A percentile compares a stretch with the other conserved stretches of the same genome.
Conservation (phyloP, 1,284 basidiomycete species). For the Fomitopsis pinicola region DNA sequence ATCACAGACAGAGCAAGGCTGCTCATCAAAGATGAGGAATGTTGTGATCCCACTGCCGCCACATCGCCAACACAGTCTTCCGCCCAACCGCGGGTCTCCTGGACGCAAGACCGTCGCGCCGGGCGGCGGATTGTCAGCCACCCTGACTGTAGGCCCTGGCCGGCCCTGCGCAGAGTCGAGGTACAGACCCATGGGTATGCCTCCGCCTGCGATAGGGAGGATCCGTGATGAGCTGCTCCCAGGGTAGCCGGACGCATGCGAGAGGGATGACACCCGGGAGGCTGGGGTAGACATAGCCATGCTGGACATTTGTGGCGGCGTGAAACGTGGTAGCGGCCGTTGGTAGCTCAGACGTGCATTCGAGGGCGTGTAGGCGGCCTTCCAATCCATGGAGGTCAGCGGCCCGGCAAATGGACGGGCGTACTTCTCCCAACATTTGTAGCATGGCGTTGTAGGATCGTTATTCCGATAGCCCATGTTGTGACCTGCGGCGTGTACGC, state of each 20-base stretch:
- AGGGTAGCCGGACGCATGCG: conserved; percentile 19
- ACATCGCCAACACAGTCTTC: conserved; percentile 61
- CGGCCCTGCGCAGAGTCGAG: conserved; percentile 14
- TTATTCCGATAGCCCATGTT: conserved; percentile 70
- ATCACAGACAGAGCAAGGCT: conserved; percentile 44
- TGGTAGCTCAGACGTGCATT: conserved; percentile 32
- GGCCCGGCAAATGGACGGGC: conserved; percentile 54
- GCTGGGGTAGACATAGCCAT: conserved; percentile 6
- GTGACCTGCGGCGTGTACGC: conserved; percentile 40
- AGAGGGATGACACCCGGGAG: conserved; percentile 11
- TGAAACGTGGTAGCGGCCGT: conserved; percentile 31
- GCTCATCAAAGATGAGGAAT: conserved; percentile 53
- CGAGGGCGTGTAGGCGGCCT: conserved; percentile 16
- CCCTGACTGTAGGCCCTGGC: conserved; percentile 11
- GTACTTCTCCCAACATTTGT: conserved; percentile 68
- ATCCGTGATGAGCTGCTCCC: conserved; percentile 19
- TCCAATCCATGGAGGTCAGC: conserved; percentile 50
- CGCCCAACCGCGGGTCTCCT: conserved; percentile 71
- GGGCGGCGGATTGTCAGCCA: conserved; percentile 26
- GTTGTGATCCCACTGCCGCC: conserved; percentile 50
- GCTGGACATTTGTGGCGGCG: conserved; percentile 17
- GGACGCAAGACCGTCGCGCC: conserved; percentile 48
- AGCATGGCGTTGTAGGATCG: conserved; percentile 64
- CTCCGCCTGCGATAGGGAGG: conserved; percentile 20
- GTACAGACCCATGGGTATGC: conserved; percentile 21